A percentile compares a stretch with the other conserved stretches of the same genome.
These are phyloP conservation scores for Arabidopsis thaliana DNA, from an alignment of 345 rosid species.

Conservation along the genomic window TAIR10.1 NC_003070.9:10876501-10877000, in stretches of 20 bases:
- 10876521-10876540: neutral
- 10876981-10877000: neutral
- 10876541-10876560: neutral
- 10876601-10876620: slow-evolving; percentile 12
- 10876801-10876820: slow-evolving; percentile 22
- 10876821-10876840: slow-evolving; percentile 27
- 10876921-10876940: neutral
- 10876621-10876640: neutral
- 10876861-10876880: slow-evolving; percentile 25
- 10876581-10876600: neutral
- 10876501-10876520: slow-evolving; percentile 33
- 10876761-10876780: slow-evolving; percentile 32
- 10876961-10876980: neutral
- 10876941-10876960: slow-evolving; percentile 2
- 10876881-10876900: slow-evolving; percentile 41
- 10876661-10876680: neutral
- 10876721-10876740: neutral
- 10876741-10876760: neutral
- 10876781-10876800: slow-evolving; percentile 44
- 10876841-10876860: slow-evolving; percentile 48
- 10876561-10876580: slow-evolving; percentile 21
- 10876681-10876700: slow-evolving; percentile 7
- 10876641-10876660: neutral
- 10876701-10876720: slow-evolving; percentile 32
- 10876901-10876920: neutral